Evolutionary conservation across 2,329 filamentous ascomycete genomes (phyloP), one percentile per base, ranked within the genome.

Genomic region (Triangularia setosa): DNA sequence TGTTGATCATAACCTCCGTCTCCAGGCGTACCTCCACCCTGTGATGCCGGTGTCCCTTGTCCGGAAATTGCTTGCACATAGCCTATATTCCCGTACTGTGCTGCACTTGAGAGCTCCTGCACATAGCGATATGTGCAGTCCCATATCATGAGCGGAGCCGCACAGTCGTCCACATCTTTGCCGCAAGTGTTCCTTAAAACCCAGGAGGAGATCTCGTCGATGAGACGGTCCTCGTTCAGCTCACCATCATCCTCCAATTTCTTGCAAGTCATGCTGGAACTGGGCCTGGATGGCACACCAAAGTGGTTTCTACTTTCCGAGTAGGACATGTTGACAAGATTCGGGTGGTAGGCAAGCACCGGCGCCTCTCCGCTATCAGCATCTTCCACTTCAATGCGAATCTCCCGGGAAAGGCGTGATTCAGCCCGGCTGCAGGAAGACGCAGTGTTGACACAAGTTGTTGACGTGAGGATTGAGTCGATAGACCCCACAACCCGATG

Each of bases 401-500:
- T 66, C 11, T 68, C 64, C 18, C 64, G 66, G 14, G 69, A 71
- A 30, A 71, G 44, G 25, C 68, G 67, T 5, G 69, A 71, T 55
- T 70, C 68, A 6, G 69, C 54, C 9, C 69, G 69, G 58, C 69
- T 70, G 55, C 69, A 71, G 60, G 70, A 69, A 52, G 69, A 71
- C 27, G 70, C 69, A 5, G 69, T 71, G 65, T 71, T 71, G 62
- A 71, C 69, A 54, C 65, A 71, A 1, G 69, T 71, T 7, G 69
- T 71, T 25, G 69, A 70, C 8, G 69, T 67, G 16, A 71, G 66
- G 60, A 71, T 65, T 21, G 69, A 71, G 64, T 71, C 69, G 55
- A 71, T 71, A n/a, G 69, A 71, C 53, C 67, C 69, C n/a, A 71
- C 67, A 60, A 65, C 69, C 8, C 69, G 69, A 59, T 69, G 64